Percentiles rank a stretch among this genome's conserved stretches.
Conservation (phyloP, 1,139 yeast genomes). For the Pichia sp. region DNA sequence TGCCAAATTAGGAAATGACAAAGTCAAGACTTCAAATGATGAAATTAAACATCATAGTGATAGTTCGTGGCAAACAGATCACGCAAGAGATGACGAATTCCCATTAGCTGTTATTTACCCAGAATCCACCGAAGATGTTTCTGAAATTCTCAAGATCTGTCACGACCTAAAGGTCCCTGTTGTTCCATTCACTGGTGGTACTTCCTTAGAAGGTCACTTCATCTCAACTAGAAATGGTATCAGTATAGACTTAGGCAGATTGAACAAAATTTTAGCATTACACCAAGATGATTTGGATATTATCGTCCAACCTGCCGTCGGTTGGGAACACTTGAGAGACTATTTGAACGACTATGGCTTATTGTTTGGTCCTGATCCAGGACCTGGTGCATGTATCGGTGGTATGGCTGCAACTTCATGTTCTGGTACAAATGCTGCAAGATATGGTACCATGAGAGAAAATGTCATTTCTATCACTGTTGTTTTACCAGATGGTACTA, state of each 20-base stretch:
- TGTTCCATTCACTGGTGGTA: slow-evolving; percentile 84
- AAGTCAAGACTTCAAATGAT: slow-evolving; percentile 25
- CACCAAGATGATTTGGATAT: slow-evolving; percentile 66
- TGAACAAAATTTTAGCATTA: slow-evolving; percentile 56
- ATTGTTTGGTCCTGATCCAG: slow-evolving; percentile 77
- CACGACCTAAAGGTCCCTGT: slow-evolving; percentile 65
- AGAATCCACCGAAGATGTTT: slow-evolving; percentile 64
- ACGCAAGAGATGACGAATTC: slow-evolving; percentile 50
- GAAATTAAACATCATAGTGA: slow-evolving; percentile 25
- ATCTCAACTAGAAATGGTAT: slow-evolving; percentile 73
- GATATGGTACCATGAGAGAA: slow-evolving; percentile 78
- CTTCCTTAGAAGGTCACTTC: slow-evolving; percentile 87
- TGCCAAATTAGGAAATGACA: slow-evolving; percentile 38
- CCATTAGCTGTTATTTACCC: slow-evolving; percentile 63
- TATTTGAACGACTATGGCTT: slow-evolving; percentile 47
- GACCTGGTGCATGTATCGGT: slow-evolving; percentile 77
- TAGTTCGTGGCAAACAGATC: slow-evolving; percentile 62
- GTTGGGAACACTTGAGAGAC: slow-evolving; percentile 72
- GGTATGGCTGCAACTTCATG: slow-evolving; percentile 78
- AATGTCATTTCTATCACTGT: slow-evolving; percentile 70
- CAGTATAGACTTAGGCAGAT: slow-evolving; percentile 53
- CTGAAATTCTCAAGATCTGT: slow-evolving; percentile 62
- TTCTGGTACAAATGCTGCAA: slow-evolving; percentile 78
- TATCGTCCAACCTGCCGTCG: slow-evolving; percentile 74
- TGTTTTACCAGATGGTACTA: slow-evolving; percentile 77